phyloP scores from a whole-genome alignment of 208 protist species.

The Phytomonas sp. region DNA sequence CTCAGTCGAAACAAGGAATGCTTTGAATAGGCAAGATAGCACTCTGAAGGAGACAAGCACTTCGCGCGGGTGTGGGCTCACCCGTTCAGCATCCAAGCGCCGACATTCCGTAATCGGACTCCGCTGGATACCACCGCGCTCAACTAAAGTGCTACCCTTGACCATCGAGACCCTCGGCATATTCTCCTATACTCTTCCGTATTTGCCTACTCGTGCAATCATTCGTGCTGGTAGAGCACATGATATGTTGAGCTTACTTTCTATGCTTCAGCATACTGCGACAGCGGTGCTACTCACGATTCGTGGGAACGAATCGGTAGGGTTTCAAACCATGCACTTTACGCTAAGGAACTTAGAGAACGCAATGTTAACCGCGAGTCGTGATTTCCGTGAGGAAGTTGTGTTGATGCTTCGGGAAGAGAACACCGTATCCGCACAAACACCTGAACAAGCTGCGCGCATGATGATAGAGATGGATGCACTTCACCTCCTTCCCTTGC shows the following conservation, averaged over 20 bases:
- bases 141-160: conserved; percentile 34
- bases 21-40: not conserved
- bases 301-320: not conserved
- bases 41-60: not conserved
- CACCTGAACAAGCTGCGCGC: conserved; percentile 23
- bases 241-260: conserved; percentile 42
- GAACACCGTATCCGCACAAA: not conserved
- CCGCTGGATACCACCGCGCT: conserved; percentile 61
- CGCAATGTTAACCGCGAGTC: conserved; percentile 21
- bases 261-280: conserved; percentile 47
- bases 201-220: conserved; percentile 27
- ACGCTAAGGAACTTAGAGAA: conserved; percentile 29
- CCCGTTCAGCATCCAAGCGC: not conserved
- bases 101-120: conserved; percentile 9
- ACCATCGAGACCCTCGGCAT: conserved; percentile 54
- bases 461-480: conserved; percentile 32
- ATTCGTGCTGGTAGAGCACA: conserved; percentile 16
- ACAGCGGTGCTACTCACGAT: conserved; percentile 26
- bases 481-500: conserved; percentile 30
- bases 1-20: not conserved
- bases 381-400: conserved; percentile 19
- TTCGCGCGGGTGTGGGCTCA: not conserved
- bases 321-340: conserved; percentile 13
- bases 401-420: conserved; percentile 7
- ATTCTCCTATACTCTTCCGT: conserved; percentile 29